Evolutionary conservation across 2,329 filamentous ascomycete genomes (phyloP).

Genomic region (Epichloe glyceriae): DNA sequence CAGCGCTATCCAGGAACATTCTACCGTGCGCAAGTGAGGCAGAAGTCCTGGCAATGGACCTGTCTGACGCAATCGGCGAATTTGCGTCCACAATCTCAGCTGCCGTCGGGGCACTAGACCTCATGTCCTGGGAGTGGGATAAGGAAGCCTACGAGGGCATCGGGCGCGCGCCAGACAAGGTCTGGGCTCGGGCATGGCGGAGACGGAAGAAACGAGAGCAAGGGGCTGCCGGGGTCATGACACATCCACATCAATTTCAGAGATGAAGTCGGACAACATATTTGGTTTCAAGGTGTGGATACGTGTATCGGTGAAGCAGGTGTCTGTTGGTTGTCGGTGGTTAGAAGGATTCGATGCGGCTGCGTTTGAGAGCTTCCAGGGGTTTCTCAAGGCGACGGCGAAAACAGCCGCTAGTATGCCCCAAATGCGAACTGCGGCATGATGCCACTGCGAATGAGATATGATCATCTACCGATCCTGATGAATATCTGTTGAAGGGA

Average conservation of each 20-base stretch:
- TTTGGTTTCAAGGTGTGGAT: conserved; percentile 49
- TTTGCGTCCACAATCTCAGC: conserved; percentile 24
- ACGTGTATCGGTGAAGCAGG: conserved; percentile 23
- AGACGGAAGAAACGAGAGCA: conserved; percentile 43
- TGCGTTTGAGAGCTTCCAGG: conserved; percentile 78
- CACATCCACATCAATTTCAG: conserved; percentile 5
- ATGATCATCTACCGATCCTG: no score
- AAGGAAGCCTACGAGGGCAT: conserved; percentile 37
- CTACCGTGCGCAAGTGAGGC: conserved; percentile 30
- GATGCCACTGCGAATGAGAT: no score
- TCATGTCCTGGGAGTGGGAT: conserved; percentile 54
- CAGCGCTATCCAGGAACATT: conserved; percentile 24
- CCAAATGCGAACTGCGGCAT: background rate
- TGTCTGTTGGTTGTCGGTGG: conserved; percentile 44
- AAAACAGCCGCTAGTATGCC: conserved; percentile 4
- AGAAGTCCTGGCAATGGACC: conserved; percentile 32
- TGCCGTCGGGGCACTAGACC: conserved; percentile 41
- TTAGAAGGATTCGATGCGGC: conserved; percentile 59
- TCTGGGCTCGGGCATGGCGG: conserved; percentile 67
- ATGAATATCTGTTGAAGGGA: background rate
- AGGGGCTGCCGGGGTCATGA: conserved; percentile 19
- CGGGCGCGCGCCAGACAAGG: conserved; percentile 54
- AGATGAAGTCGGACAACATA: conserved; percentile 20
- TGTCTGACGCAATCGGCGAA: conserved; percentile 24
- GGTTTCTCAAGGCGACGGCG: conserved; percentile 48